Evolutionary conservation across 2,329 filamentous ascomycete species (phyloP), one percentile per base, ranked within the genome.

Genomic region (Arthrobotrys sphaeroides): DNA sequence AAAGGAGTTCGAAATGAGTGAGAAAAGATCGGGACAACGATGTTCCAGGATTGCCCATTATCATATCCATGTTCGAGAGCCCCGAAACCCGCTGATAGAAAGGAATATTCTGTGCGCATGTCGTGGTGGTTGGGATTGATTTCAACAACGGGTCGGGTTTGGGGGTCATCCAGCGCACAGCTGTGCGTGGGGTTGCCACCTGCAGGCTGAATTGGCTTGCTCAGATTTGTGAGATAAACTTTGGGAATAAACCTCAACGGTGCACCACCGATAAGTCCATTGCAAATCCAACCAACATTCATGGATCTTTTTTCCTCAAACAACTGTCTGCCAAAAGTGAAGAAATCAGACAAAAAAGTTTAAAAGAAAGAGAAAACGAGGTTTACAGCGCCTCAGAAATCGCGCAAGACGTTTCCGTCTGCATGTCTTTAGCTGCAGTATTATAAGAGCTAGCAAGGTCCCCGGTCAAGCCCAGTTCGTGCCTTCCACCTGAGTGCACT

Each of bases 101-200:
- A 31, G 22, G 24, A 43, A 43, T 18, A 26, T 60, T 55, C 51
- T 22, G 18, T 31, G 49, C 38, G 13, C 22, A 13, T 26, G 24
- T n/a, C n/a, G n/a, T 45, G 24, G 42, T 36, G 47, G 49, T 57
- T 57, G 62, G 47, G 62, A 47, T 42, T 33, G 24, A 47, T 42
- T 31, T 57, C 53, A 53, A 55, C 36, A 45, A 9, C 24, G 28
- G 28, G 16, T 67, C 51, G 20, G 55, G 55, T 70, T 55, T 70
- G 66, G 66, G 66, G 66, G 66, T 70, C 66, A 70, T 31, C 55
- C 55, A 43, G 51, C 51, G 51, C 51, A 51, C 38, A n/a, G n/a
- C 22, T 31, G n/a, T 51, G 33, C 53, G 51, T 68, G 65, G 51
- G 51, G 51, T 68, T 7, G 12, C 28, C 43, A 24, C 18, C 33